These are phyloP conservation scores for Neopestalotiopsis sp. DNA, from an alignment of 2,329 filamentous ascomycete genomes.

Conservation along the genomic window DNA sequence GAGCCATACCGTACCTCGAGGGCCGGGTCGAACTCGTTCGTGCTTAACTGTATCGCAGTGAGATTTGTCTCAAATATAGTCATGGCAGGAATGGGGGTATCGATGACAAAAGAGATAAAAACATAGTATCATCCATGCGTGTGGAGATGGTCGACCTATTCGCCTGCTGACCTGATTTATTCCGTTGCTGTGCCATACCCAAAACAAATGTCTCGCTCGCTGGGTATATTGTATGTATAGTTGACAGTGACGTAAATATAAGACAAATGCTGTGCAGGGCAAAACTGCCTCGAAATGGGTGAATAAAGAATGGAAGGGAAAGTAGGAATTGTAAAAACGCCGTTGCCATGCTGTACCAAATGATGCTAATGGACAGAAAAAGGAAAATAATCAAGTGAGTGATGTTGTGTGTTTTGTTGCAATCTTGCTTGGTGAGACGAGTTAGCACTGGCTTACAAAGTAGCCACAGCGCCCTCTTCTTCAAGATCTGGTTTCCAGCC, in stretches of 20 bases:
- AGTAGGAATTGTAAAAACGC: not conserved
- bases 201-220: not conserved
- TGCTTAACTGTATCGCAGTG: not conserved
- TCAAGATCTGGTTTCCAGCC: constrained; percentile 29
- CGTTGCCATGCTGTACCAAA: constrained; percentile 8
- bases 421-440: not conserved
- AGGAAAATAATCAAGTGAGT: constrained; percentile 1
- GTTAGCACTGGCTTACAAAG: not conserved
- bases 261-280: not conserved
- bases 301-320: not conserved
- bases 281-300: not conserved
- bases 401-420: not conserved
- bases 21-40: not conserved
- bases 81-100: not conserved
- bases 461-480: too few relatives aligned
- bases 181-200: not conserved
- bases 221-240: not conserved
- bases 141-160: not conserved
- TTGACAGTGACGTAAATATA: not conserved
- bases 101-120: not conserved
- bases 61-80: not conserved
- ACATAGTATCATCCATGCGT: not conserved
- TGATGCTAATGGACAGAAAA: not conserved
- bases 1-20: not conserved
- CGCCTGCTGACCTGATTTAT: not conserved